phyloP scores from a whole-genome alignment of 345 rosid genomes.

The Brassica incana region DNA sequence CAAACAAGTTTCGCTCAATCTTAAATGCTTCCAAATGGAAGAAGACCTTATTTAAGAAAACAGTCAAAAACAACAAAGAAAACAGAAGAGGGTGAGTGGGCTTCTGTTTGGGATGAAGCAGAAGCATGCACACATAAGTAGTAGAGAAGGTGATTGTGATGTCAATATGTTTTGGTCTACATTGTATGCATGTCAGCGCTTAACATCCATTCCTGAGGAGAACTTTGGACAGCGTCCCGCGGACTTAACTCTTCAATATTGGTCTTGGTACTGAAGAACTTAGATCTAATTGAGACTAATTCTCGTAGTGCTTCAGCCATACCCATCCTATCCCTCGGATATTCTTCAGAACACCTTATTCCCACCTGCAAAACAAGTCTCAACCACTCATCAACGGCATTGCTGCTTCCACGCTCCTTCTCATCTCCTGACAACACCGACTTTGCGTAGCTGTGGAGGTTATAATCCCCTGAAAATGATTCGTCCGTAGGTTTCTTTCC shows the following conservation, averaged over 20 bases:
- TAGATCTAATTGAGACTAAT: conserved; percentile 29
- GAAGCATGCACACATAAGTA: not conserved
- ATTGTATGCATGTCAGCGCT: conserved; percentile 15
- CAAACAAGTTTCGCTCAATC: not conserved
- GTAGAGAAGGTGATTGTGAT: not conserved
- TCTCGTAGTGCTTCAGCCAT: conserved; percentile 19
- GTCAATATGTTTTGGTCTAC: conserved; percentile 4
- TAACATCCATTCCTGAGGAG: conserved; percentile 36
- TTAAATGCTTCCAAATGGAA: not conserved
- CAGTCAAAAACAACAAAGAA: not conserved
- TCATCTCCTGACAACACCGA: conserved; percentile 8
- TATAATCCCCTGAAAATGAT: conserved; percentile 33
- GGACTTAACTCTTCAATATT: conserved; percentile 26
- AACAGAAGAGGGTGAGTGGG: not conserved
- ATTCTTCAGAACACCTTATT: conserved; percentile 31
- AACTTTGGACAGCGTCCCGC: conserved; percentile 1
- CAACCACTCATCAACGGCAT: conserved; percentile 22
- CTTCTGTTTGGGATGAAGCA: not conserved
- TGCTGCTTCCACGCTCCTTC: not conserved
- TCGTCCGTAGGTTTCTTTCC: conserved; percentile 41
- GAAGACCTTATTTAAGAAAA: not conserved
- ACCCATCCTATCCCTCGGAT: conserved; percentile 34
- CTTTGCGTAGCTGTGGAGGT: conserved; percentile 36
- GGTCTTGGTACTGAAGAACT: conserved; percentile 24
- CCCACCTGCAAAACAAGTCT: conserved; percentile 37